Conservation (phyloP, 805 yeast genomes). For the Kregervanrija pseudodelftensis region DNA sequence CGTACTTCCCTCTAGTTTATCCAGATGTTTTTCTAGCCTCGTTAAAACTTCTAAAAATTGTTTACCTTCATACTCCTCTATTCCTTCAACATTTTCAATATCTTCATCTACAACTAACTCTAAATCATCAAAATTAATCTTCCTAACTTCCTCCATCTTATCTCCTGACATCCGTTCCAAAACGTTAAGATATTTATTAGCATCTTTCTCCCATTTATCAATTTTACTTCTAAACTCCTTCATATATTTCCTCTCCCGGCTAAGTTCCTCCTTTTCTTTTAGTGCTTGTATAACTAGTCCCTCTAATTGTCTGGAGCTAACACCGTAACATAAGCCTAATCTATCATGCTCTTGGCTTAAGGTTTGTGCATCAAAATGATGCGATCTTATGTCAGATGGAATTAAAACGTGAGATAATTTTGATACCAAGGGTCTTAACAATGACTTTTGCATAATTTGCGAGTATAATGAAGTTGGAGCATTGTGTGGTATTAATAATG, state of each 20-base stretch:
- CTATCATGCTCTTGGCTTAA: constrained; percentile 16
- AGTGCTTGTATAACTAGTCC: constrained; percentile 16
- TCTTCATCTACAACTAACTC: no score
- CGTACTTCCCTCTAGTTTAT: no score
- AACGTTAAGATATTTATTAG: no score
- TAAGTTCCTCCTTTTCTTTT: constrained; percentile 14
- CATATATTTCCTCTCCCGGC: constrained; percentile 16
- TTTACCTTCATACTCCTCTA: no score
- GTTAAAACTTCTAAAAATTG: no score
- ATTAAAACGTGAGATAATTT: constrained; percentile 16
- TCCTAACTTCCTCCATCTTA: no score
- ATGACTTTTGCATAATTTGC: constrained; percentile 8
- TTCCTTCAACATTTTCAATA: no score
- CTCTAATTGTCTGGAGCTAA: constrained; percentile 22
- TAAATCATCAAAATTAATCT: no score
- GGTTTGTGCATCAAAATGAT: constrained; percentile 21
- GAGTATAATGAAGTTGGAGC: no score
- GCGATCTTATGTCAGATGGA: constrained; percentile 20
- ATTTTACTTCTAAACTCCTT: constrained; percentile 14
- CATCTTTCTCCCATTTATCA: constrained; percentile 8
- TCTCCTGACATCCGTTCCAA: no score
- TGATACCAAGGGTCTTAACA: constrained; percentile 17
- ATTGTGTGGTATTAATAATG: constrained; percentile 5
- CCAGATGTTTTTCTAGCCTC: no score
- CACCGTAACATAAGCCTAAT: constrained; percentile 19